Percentiles rank a stretch among this genome's conserved stretches.
Evolutionary conservation across 306 rosid genomes (phyloP).

Genomic region (Hippophae tibetana): DNA sequence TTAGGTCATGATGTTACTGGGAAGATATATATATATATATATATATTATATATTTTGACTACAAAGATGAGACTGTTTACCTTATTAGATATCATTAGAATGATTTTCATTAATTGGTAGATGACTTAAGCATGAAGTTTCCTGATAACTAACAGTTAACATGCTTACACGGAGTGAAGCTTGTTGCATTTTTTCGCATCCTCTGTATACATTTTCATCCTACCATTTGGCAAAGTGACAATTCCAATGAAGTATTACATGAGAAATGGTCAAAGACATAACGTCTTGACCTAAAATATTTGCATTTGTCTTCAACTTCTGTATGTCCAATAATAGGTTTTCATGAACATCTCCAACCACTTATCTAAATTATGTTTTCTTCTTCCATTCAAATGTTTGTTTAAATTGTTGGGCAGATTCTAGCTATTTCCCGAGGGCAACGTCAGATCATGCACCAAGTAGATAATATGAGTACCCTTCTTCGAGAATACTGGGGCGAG

Average conservation of each 20-base stretch:
- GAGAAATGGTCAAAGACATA: too few relatives aligned
- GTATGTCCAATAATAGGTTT: too few relatives aligned
- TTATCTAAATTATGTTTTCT: neutral
- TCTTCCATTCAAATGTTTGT: neutral
- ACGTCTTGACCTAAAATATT: too few relatives aligned
- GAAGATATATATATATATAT: neutral
- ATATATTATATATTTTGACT: neutral
- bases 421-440: slow-evolving; percentile 56
- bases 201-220: too few relatives aligned
- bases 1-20: neutral
- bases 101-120: too few relatives aligned
- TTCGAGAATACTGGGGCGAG: slow-evolving; percentile 57
- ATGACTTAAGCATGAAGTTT: too few relatives aligned
- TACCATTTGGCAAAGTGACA: too few relatives aligned
- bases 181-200: too few relatives aligned
- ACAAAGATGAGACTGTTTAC: neutral
- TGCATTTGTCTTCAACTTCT: neutral
- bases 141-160: too few relatives aligned
- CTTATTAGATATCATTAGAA: neutral
- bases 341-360: neutral
- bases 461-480: slow-evolving; percentile 64
- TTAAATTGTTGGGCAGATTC: slow-evolving; percentile 32
- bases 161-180: too few relatives aligned
- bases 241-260: too few relatives aligned
- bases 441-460: slow-evolving; percentile 81